Percentiles rank a stretch among this genome's conserved stretches.
phyloP scores from a whole-genome alignment of 495 filamentous ascomycete genomes.

The Beverwykella pulmonaria region DNA sequence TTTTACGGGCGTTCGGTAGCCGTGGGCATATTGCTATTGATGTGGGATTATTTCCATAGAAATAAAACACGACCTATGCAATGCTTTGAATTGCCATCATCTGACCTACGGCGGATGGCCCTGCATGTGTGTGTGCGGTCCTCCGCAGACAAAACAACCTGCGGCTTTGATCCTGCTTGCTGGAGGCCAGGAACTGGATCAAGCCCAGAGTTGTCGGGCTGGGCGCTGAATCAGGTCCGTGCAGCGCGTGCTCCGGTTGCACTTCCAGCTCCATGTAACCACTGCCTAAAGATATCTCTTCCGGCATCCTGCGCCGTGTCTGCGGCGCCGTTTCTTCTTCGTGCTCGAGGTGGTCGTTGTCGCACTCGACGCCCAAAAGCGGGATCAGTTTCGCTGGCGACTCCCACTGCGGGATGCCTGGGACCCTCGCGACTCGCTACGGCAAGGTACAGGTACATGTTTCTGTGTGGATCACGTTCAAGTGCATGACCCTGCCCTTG shows the following conservation, averaged over 20 bases:
- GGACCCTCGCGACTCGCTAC: conserved; percentile 35
- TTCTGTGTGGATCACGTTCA: conserved; percentile 34
- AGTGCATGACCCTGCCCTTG: conserved; percentile 30
- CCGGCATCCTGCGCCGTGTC: background rate
- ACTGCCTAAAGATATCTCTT: conserved; percentile 9
- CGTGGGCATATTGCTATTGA: background rate
- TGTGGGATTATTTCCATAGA: background rate
- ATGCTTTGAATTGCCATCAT: background rate
- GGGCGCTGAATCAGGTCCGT: conserved; percentile 1
- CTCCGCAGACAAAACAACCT: background rate
- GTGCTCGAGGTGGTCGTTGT: too few relatives aligned
- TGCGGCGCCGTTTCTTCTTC: background rate
- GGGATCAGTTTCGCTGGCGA: too few relatives aligned
- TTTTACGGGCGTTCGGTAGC: background rate
- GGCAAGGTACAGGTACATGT: conserved; percentile 38
- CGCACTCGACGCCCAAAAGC: too few relatives aligned
- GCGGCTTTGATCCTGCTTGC: background rate
- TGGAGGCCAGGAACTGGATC: conserved; percentile 9
- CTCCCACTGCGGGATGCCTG: background rate
- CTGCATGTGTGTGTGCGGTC: background rate
- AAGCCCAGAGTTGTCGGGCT: too few relatives aligned
- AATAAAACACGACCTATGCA: background rate
- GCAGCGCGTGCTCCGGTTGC: conserved; percentile 1
- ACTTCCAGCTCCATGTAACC: conserved; percentile 5
- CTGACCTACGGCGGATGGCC: background rate